Evolutionary conservation across 23 red algal species (phyloP), one percentile per base, ranked within the genome.

Genomic region (Gracilaria gracilis): DNA sequence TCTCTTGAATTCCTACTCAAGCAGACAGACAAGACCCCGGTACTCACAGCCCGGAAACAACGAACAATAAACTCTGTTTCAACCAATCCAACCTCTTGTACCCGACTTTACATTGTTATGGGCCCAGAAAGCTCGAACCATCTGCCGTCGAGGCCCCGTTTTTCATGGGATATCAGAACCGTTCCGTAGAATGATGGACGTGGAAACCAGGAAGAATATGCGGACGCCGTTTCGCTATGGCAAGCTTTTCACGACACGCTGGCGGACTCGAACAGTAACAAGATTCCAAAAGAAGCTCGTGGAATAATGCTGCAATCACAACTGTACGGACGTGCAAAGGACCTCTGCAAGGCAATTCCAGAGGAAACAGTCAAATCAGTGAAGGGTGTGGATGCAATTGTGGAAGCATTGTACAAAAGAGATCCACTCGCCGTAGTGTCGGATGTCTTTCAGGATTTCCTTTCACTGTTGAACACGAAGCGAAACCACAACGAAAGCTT

Each of bases 341-440:
- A 87, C n/a, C 37, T 87, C 37, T 71, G 66, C 83, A 33, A 53
- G 65, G 29, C 19, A 36, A 74, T 87, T 12, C 40, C 83, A 28
- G 53, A 2, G 12, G 12, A 69, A 5, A 71, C 34, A 21, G 54
- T 87, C 15, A 11, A 4, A 32, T 74, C 65, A 0, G 24, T 5
- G 7, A 14, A 42, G 0, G 83, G 83, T 2, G 83, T 65, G 66
- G 1, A 87, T 0, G 39, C 71, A 32, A 77, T 88, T 17, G 84
- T 88, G 0, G 31, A 88, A 0, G 84, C 65, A 15, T 29, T 77
- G 44, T 88, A 88, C 66, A 75, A 55, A 7, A 16, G 37, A 38
- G 84, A 88, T 36, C 67, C 66, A 23, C 51, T 88, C 25, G 44
- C 84, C 0, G 67, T 88, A 4, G 71, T 77, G 8, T 88, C 84